Conservation (phyloP, 1,284 basidiomycete genomes). For the Baeospora myosura region DNA sequence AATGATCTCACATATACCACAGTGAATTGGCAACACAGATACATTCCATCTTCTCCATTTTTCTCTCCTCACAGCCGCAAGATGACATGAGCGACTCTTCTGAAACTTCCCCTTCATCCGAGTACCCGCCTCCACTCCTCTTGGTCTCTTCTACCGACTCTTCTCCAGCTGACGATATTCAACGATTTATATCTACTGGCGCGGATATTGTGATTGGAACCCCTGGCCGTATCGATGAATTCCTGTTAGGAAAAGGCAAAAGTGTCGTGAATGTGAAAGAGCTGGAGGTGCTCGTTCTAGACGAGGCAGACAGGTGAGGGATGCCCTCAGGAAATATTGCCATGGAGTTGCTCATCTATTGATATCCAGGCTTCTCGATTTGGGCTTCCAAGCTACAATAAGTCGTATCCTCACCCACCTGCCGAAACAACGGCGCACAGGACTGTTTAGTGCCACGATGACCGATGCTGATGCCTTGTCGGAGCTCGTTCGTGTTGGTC, state of each 20-base stretch:
- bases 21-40: conserved; percentile 96
- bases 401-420: conserved; percentile 82
- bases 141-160: conserved; percentile 80
- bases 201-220: conserved; percentile 89
- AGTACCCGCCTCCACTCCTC: conserved; percentile 60
- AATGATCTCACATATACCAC: no score
- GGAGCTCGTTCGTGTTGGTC: conserved; percentile 85
- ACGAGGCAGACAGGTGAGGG: conserved; percentile 98
- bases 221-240: conserved; percentile 93
- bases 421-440: conserved; percentile 94
- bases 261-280: conserved; percentile 68
- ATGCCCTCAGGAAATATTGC: conserved; percentile 2
- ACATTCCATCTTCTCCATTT: conserved; percentile 76
- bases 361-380: conserved; percentile 66
- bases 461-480: conserved; percentile 90
- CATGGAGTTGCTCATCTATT: conserved; percentile 2
- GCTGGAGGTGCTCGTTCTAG: conserved; percentile 87
- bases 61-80: conserved; percentile 62
- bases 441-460: conserved; percentile 99
- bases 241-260: conserved; percentile 71
- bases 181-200: conserved; percentile 64
- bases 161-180: conserved; percentile 69
- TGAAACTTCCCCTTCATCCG: no score
- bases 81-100: no score
- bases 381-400: conserved; percentile 75